phyloP scores from a whole-genome alignment of 257 asterid species.

The Fraxinus pennsylvanica region DNA sequence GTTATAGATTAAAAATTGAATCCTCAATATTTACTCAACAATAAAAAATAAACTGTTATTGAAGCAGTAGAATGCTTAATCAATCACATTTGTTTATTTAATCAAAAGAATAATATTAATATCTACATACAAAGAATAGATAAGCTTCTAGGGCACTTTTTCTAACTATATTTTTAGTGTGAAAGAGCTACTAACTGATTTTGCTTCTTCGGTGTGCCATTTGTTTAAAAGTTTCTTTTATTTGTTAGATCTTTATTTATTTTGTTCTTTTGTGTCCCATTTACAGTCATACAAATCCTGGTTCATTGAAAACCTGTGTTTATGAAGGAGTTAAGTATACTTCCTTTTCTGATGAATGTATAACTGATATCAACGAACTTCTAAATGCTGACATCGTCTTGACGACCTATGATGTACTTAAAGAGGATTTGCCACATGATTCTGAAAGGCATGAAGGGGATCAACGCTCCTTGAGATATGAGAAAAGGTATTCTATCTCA shows the following conservation, averaged over 20 bases:
- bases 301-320: constrained; percentile 63
- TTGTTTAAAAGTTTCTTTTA: constrained; percentile 5
- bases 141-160: neutral
- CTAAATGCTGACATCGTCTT: constrained; percentile 76
- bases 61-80: neutral
- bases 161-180: constrained; percentile 2
- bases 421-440: constrained; percentile 95
- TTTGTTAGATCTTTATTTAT: constrained; percentile 19
- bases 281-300: constrained; percentile 81
- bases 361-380: constrained; percentile 63
- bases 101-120: neutral
- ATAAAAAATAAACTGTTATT: neutral
- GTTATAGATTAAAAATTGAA: neutral
- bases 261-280: constrained; percentile 28
- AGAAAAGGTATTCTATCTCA: constrained; percentile 60
- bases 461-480: constrained; percentile 79
- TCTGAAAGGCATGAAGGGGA: constrained; percentile 94
- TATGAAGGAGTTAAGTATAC: constrained; percentile 75
- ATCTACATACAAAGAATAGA: neutral
- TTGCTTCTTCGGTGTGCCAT: constrained; percentile 7
- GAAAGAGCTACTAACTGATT: constrained; percentile 21
- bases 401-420: constrained; percentile 90
- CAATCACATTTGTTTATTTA: neutral
- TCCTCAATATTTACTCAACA: neutral
- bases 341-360: constrained; percentile 54